phyloP scores from a whole-genome alignment of 805 yeast genomes.

The Wickerhamiella sorbophila region DNA sequence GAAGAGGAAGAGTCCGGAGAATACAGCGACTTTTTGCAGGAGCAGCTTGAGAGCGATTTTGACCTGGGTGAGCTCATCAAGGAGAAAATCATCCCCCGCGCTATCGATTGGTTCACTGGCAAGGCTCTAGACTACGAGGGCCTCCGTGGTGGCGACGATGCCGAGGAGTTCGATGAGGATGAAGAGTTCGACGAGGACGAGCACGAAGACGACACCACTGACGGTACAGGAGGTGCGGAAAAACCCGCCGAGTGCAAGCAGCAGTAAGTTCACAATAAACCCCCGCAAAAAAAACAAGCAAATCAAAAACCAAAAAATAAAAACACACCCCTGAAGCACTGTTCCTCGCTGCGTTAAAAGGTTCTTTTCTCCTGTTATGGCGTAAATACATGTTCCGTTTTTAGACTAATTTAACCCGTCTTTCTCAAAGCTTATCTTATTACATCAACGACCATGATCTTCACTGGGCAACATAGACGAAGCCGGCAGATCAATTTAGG shows the following conservation, averaged over 20 bases:
- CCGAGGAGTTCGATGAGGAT: conserved; percentile 44
- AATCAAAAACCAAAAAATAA: too few relatives aligned
- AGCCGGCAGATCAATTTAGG: conserved; percentile 53
- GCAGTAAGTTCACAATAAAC: conserved; percentile 18
- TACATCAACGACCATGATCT: conserved; percentile 27
- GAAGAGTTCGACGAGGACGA: conserved; percentile 48
- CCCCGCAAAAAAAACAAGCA: too few relatives aligned
- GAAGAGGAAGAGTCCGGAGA: conserved; percentile 46
- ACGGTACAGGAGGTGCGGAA: conserved; percentile 32
- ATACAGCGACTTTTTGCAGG: conserved; percentile 62
- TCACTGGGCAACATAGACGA: conserved; percentile 50
- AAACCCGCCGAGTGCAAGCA: conserved; percentile 50
- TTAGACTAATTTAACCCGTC: too few relatives aligned
- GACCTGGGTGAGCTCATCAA: conserved; percentile 92
- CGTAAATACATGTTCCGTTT: too few relatives aligned
- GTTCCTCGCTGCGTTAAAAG: too few relatives aligned
- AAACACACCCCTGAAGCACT: too few relatives aligned
- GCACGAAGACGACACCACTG: conserved; percentile 29
- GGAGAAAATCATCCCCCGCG: conserved; percentile 90
- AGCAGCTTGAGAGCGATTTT: conserved; percentile 78
- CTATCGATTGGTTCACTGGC: conserved; percentile 97
- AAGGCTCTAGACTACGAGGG: conserved; percentile 74
- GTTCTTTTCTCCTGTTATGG: too few relatives aligned
- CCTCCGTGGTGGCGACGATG: conserved; percentile 44
- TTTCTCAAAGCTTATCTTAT: too few relatives aligned